These are phyloP conservation scores for Candolleomyces aberdarensis DNA, from an alignment of 768 basidiomycete genomes.

Conservation along the genomic window DNA sequence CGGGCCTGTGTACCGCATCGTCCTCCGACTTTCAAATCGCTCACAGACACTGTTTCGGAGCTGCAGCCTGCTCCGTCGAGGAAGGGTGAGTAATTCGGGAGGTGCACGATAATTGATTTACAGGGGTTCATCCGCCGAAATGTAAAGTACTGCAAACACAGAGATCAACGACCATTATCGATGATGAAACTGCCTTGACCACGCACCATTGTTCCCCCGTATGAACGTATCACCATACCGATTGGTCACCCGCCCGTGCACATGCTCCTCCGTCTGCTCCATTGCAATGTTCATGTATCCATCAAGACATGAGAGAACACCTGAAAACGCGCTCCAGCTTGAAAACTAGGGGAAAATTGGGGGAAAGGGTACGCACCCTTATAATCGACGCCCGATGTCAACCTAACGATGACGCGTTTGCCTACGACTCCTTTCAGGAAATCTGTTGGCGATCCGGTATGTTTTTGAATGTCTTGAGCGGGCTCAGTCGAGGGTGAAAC, in stretches of 20 bases:
- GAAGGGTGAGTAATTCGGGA: too few species aligned
- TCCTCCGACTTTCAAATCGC: too few species aligned
- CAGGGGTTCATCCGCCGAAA: too few species aligned
- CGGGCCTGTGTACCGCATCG: too few species aligned
- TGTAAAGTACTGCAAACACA: too few species aligned
- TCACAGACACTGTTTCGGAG: too few species aligned
- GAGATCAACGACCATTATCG: too few species aligned
- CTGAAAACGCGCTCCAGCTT: conserved; percentile 34
- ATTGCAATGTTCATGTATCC: conserved; percentile 99
- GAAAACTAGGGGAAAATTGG: too few species aligned
- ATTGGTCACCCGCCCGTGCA: conserved; percentile 83
- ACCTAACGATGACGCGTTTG: conserved; percentile 89
- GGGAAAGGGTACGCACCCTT: conserved; percentile 51
- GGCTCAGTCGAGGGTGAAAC: neutral
- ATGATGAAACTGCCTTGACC: neutral
- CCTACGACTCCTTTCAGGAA: conserved; percentile 96
- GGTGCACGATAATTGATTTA: too few species aligned
- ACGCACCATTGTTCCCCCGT: conserved; percentile 83
- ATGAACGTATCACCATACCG: conserved; percentile 95
- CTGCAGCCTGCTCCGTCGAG: too few species aligned
- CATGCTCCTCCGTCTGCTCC: conserved; percentile 96
- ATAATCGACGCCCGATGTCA: conserved; percentile 93
- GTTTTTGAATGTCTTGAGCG: neutral
- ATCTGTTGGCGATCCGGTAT: conserved; percentile 84
- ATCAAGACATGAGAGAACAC: conserved; percentile 90